phyloP scores from a whole-genome alignment of 495 filamentous ascomycete genomes.

The Hypoxylon fragiforme region DNA sequence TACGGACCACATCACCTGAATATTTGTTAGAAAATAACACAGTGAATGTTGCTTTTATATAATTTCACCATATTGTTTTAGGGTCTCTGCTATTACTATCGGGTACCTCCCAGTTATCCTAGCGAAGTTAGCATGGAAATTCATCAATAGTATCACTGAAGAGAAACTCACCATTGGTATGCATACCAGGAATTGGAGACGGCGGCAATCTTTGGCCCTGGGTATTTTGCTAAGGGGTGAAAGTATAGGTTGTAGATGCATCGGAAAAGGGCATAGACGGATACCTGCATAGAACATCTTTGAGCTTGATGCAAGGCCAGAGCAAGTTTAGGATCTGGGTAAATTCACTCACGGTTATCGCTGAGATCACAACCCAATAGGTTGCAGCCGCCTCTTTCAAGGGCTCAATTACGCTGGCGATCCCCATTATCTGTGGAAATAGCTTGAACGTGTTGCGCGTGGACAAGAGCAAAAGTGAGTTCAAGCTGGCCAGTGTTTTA shows the following conservation, averaged over 20 bases:
- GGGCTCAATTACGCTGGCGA: not conserved
- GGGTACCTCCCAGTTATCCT: conserved; percentile 29
- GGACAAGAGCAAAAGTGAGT: too few relatives aligned
- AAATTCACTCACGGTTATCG: not conserved
- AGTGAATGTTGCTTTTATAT: not conserved
- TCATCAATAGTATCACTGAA: not conserved
- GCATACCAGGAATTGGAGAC: conserved; percentile 27
- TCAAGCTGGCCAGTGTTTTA: too few relatives aligned
- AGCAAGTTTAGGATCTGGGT: not conserved
- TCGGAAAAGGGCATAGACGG: not conserved
- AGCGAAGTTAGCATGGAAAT: not conserved
- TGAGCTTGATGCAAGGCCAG: too few relatives aligned
- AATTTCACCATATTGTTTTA: conserved; percentile 22
- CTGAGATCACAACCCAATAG: not conserved
- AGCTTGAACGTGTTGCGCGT: not conserved
- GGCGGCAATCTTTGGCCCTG: conserved; percentile 44
- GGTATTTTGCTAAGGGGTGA: conserved; percentile 50
- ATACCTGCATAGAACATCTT: not conserved
- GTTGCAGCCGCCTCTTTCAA: not conserved
- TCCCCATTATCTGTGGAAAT: not conserved
- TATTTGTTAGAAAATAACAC: not conserved
- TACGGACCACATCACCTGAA: conserved; percentile 39
- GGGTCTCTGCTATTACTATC: conserved; percentile 13
- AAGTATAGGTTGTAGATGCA: conserved; percentile 47
- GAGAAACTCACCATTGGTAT: conserved; percentile 25